Evolutionary conservation across 805 yeast genomes (phyloP).

Genomic region (Starmerella powellii): DNA sequence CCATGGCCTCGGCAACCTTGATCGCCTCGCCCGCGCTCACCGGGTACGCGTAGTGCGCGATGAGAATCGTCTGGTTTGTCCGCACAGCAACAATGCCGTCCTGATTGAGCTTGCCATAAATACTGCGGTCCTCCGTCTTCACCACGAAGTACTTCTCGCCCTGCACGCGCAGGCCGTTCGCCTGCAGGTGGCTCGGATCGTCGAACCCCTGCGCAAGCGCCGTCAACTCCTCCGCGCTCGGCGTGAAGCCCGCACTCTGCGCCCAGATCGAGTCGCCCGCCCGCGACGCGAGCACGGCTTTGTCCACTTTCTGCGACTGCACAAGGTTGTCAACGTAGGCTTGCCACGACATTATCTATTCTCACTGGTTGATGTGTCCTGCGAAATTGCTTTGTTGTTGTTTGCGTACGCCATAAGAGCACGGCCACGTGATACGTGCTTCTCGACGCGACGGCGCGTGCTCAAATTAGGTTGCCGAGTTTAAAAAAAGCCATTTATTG

Average conservation of each 20-base stretch:
- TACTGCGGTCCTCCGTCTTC: constrained; percentile 82
- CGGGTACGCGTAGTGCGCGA: constrained; percentile 80
- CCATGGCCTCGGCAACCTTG: constrained; percentile 85
- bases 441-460: background rate
- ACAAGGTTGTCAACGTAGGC: constrained; percentile 92
- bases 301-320: constrained; percentile 78
- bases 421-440: background rate
- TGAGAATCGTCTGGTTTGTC: constrained; percentile 80
- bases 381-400: constrained; percentile 2
- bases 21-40: constrained; percentile 93
- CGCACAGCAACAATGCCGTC: constrained; percentile 84
- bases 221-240: constrained; percentile 57
- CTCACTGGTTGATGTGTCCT: background rate
- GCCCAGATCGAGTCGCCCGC: constrained; percentile 97
- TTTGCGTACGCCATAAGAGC: constrained; percentile 23
- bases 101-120: constrained; percentile 81
- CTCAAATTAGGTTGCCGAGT: no score
- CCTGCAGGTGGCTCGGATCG: constrained; percentile 66
- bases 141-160: constrained; percentile 79
- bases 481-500: no score
- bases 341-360: constrained; percentile 31
- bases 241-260: constrained; percentile 50
- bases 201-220: constrained; percentile 69
- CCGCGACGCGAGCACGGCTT: constrained; percentile 83
- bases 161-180: constrained; percentile 73